Percentiles rank a stretch among this genome's conserved stretches.
Evolutionary conservation across 1,284 basidiomycete species (phyloP).

Genomic region (Vanrija humicola): DNA sequence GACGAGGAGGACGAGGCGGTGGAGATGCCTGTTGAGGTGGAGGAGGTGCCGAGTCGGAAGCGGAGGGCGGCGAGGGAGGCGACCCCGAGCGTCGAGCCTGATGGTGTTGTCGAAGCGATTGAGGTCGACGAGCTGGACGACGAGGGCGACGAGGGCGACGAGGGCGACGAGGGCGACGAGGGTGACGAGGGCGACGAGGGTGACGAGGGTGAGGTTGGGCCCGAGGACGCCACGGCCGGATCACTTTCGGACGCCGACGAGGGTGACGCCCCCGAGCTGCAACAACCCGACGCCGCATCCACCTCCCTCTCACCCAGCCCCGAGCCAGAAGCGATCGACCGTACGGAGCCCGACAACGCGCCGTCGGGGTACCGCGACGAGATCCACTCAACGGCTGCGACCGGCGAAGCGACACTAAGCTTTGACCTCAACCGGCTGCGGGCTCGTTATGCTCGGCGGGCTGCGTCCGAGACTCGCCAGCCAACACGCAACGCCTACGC

Average conservation of each 20-base stretch:
- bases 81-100: no score
- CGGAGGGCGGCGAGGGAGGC: no score
- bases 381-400: slow-evolving; percentile 25
- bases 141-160: not conserved
- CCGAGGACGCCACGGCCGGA: no score
- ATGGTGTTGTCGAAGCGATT: not conserved
- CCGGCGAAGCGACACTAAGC: slow-evolving; percentile 34
- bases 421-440: slow-evolving; percentile 36
- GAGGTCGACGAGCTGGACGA: slow-evolving; percentile 20
- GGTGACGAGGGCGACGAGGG: no score
- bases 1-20: slow-evolving; percentile 20
- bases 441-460: slow-evolving; percentile 15
- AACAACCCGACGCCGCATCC: not conserved
- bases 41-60: no score
- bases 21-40: slow-evolving; percentile 6
- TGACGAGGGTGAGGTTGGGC: not conserved
- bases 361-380: slow-evolving; percentile 32
- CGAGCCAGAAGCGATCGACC: not conserved
- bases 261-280: not conserved
- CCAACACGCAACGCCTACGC: slow-evolving; percentile 20
- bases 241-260: no score
- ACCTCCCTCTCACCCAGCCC: not conserved
- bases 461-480: no score
- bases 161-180: not conserved
- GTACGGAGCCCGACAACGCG: not conserved